Evolutionary conservation across 257 asterid species (phyloP).

Genomic region (Petrea volubilis): DNA sequence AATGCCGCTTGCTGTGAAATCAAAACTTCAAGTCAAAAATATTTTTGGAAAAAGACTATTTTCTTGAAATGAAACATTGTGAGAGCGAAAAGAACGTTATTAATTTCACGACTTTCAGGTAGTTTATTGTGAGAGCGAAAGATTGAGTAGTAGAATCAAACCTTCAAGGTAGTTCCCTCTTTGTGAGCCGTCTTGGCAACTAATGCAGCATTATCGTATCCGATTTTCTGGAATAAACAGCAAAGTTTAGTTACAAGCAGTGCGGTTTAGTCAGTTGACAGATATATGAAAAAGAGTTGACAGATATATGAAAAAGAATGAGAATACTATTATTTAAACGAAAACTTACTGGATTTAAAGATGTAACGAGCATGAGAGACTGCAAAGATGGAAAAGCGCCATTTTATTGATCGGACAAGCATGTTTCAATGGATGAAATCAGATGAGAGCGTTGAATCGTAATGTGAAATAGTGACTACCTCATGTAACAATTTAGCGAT

Average conservation of each 20-base stretch:
- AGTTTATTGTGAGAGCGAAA: no score
- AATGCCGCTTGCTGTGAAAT: conserved; percentile 80
- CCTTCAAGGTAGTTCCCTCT: conserved; percentile 94
- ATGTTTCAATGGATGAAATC: conserved; percentile 5
- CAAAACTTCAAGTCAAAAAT: conserved; percentile 11
- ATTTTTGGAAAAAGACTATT: background rate
- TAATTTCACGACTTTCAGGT: no score
- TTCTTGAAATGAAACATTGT: background rate
- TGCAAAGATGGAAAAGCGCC: conserved; percentile 42
- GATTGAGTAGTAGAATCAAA: conserved; percentile 24
- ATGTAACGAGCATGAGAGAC: conserved; percentile 99
- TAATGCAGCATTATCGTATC: conserved; percentile 93
- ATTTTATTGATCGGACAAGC: conserved; percentile 18
- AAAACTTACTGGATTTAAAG: conserved; percentile 86
- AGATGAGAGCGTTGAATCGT: conserved; percentile 4
- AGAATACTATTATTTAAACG: background rate
- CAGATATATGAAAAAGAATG: background rate
- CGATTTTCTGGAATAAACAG: conserved; percentile 72
- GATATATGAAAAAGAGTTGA: background rate
- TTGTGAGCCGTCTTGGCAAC: conserved; percentile 99
- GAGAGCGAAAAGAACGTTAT: background rate
- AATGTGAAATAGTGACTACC: conserved; percentile 48
- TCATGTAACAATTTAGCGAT: conserved; percentile 81
- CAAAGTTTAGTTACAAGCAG: conserved; percentile 11
- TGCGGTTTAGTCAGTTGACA: background rate